Percentiles rank a stretch among this genome's conserved stretches.
phyloP scores from a whole-genome alignment of 176 grass and related monocot species.

The Lolium perenne region DNA sequence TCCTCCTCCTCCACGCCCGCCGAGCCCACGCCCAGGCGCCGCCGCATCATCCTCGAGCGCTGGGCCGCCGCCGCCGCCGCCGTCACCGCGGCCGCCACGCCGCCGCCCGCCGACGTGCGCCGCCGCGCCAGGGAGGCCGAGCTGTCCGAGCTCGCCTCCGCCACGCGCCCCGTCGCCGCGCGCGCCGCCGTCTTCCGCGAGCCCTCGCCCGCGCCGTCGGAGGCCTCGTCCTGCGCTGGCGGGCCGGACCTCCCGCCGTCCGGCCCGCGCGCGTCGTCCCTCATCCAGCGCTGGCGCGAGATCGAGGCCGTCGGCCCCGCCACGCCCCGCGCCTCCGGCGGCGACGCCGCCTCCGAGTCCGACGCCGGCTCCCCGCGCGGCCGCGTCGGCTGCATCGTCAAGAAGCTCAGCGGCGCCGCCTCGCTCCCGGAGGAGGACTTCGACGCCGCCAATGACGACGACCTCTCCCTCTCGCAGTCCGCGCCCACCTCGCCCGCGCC shows the following conservation, averaged over 20 bases:
- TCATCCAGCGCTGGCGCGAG: constrained; percentile 97
- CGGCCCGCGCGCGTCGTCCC: constrained; percentile 80
- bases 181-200: constrained; percentile 64
- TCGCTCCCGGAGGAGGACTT: constrained; percentile 65
- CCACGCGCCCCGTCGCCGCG: constrained; percentile 63
- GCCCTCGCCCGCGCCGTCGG: constrained; percentile 47
- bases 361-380: constrained; percentile 55
- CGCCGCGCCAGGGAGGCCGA: constrained; percentile 68
- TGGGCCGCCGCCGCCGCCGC: constrained; percentile 61
- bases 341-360: constrained; percentile 31
- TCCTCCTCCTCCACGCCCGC: neutral
- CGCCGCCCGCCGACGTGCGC: neutral
- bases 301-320: constrained; percentile 63
- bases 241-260: constrained; percentile 9
- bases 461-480: constrained; percentile 39
- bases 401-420: constrained; percentile 54
- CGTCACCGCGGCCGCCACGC: constrained; percentile 31
- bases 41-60: constrained; percentile 61
- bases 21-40: constrained; percentile 47
- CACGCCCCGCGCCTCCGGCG: constrained; percentile 33
- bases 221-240: constrained; percentile 44
- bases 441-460: neutral
- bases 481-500: constrained; percentile 39
- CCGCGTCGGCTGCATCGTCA: constrained; percentile 49
- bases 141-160: constrained; percentile 51